Base-by-base conservation (phyloP, 2,329 filamentous ascomycete genomes). In the Ophiostoma sp. region DNA sequence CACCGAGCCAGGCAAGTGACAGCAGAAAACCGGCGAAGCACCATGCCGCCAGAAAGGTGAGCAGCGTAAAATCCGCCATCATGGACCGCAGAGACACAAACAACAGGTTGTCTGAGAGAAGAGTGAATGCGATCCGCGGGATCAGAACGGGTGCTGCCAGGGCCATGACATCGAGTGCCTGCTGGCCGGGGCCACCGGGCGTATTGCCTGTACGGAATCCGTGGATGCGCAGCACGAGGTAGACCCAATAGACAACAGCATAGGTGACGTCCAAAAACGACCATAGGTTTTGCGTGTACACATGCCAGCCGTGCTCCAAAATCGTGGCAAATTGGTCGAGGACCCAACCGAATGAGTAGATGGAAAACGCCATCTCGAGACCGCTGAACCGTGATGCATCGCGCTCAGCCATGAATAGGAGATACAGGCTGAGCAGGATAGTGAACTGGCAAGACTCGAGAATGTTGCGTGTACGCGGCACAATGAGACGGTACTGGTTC, bases 201-300 rank as follows among this genome's bases (percentile, higher is more conserved):
- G 12, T 16, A 27, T 65, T 67, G 63, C 78, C 81, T 1, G 78
- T 81, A 11, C 81, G 79, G 77, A 86, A 84, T 44, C 88, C 88
- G 73, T 89, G 85, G 14, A 92, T 78, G 4, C 92, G 88, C 44
- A 93, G 76, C 41, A 84, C 76, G 6, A 93, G 80, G 76, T 94
- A 95, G 16, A 83, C 78, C 73, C 83, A 80, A 75, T 91, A 95
- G 44, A 95, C 88, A 58, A 82, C 73, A n/a, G 87, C 84, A 74
- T 94, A 96, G 4, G 86, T 87, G 64, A 94, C 87, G 75, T 95
- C 92, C 16, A 96, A 83, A 74, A 96, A 95, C 0, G 91, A 92
- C 92, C 92, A 96, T 3, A 96, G 80, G 73, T 95, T 94, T 76
- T 96, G 91, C 0, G 91, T 93, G 74, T 95, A 93, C 1, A 95